Base-by-base conservation (phyloP, 805 yeast species). In the Ogataea populi-albae region DNA sequence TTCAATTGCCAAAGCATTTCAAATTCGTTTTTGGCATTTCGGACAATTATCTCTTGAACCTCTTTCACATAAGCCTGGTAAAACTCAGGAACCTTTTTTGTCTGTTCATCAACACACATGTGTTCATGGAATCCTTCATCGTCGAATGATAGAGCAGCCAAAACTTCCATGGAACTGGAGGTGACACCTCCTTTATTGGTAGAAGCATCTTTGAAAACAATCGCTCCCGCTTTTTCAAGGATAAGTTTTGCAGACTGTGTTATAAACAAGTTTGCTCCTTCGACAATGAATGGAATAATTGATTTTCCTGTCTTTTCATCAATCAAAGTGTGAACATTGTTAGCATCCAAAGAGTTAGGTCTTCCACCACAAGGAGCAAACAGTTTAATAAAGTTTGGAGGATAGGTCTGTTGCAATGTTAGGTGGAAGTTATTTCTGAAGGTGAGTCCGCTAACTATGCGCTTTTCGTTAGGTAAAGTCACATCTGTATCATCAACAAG, bases 351-450 rank as follows among this genome's bases (percentile, higher is more conserved):
- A 15, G 98, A 94, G 51, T 86, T 91, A 41, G 98, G 98, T 66
- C 98, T 83, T 50, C 98, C 98, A 63, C 98, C 98, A 65, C 98
- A 91, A 40, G 98, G 98, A 27, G 89, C 97, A 65, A 93, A 89
- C 56, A 91, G 68, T 52, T 87, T 88, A 43, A 88, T 71, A 21
- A 73, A 72, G 29, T 76, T 73, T 17, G 48, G 39, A 26, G 75
- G 77, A 53, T 77, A 78, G 43, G 73, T 73, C 41, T 83, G 79
- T 43, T 77, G 74, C 41, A 83, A 59, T 48, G 79, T 76, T 47
- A 86, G 70, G 60, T 91, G 98, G 80, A 85, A 91, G 26, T 78
- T 73, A 66, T 91, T 93, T 68, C 98, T 79, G 70, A 89, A 93
- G 14, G 80, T 74, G 32, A 88, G 81, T 54, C 98, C 98, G 54